A percentile compares a stretch with the other conserved stretches of the same genome.
These are phyloP conservation scores for Backusella tarrabulga DNA, from an alignment of 192 early-diverging fungal species.

Conservation along the genomic window DNA sequence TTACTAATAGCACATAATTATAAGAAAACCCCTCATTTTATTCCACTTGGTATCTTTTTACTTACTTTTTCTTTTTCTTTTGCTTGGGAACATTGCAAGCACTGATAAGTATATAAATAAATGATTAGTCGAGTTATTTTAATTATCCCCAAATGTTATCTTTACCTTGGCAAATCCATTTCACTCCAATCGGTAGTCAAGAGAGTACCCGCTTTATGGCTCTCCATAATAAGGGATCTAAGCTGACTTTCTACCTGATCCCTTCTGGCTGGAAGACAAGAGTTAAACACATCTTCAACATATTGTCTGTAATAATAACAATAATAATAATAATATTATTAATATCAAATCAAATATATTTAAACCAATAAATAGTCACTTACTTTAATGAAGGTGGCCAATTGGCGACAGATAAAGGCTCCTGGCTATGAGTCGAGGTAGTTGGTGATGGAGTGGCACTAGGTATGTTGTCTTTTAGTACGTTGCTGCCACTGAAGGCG, in stretches of 20 bases:
- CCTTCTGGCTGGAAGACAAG: not conserved
- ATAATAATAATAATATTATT: not conserved
- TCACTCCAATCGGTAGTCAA: constrained; percentile 68
- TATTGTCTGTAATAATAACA: constrained; percentile 10
- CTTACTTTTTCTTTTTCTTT: constrained; percentile 15
- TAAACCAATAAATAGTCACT: not conserved
- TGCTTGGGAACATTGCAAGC: not conserved
- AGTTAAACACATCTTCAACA: constrained; percentile 22
- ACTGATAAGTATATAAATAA: not conserved
- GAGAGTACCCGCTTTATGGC: constrained; percentile 37
- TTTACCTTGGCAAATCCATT: constrained; percentile 64
- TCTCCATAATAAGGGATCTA: constrained; percentile 12
- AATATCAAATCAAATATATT: not conserved
- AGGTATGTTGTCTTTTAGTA: not conserved
- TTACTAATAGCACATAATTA: not conserved
- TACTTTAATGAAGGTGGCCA: constrained; percentile 32
- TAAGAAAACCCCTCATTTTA: not conserved
- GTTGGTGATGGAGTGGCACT: not conserved
- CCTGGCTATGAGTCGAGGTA: not conserved
- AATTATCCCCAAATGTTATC: not conserved
- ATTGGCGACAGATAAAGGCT: not conserved
- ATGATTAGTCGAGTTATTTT: not conserved
- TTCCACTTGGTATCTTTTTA: not conserved
- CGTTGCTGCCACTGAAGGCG: not conserved
- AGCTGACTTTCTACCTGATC: constrained; percentile 13